Conservation (phyloP, 768 basidiomycete genomes). For the Rhodotorula sphaerocarpa region DNA sequence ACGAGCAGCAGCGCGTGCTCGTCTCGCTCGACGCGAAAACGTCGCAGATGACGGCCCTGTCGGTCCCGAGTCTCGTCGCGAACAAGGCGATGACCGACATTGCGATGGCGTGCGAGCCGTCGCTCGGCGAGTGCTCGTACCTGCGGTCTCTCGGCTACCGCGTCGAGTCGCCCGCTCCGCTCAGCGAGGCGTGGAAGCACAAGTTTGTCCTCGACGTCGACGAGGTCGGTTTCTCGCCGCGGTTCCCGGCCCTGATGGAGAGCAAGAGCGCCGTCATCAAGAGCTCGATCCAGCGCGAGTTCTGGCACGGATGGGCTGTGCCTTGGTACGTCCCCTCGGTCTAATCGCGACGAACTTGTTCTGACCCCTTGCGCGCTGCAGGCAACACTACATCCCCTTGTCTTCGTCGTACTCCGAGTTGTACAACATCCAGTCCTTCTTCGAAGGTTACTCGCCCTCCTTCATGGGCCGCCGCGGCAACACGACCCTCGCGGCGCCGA, state of each 20-base stretch:
- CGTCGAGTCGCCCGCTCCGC: constrained; percentile 50
- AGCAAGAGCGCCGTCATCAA: constrained; percentile 58
- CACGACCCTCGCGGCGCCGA: constrained; percentile 12
- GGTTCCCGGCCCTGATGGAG: constrained; percentile 76
- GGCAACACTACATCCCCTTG: constrained; percentile 92
- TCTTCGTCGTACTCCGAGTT: constrained; percentile 80
- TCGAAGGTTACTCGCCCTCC: constrained; percentile 56
- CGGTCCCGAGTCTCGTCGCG: constrained; percentile 56
- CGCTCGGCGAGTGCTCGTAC: constrained; percentile 37
- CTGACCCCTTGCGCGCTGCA: constrained; percentile 38
- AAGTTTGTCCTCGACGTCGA: constrained; percentile 88
- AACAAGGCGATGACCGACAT: constrained; percentile 79
- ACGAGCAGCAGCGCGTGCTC: constrained; percentile 24
- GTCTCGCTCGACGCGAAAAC: constrained; percentile 45
- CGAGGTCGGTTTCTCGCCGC: constrained; percentile 87
- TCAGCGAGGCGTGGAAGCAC: constrained; percentile 83
- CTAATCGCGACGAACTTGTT: neutral
- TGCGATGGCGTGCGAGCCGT: constrained; percentile 47
- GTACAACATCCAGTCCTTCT: constrained; percentile 87
- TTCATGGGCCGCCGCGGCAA: constrained; percentile 16
- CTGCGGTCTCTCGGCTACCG: constrained; percentile 37
- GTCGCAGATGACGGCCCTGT: constrained; percentile 49
- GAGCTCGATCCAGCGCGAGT: constrained; percentile 38
- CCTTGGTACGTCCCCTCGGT: constrained; percentile 35
- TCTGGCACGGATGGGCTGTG: constrained; percentile 41